A percentile compares a stretch with the other conserved stretches of the same genome.
phyloP scores from a whole-genome alignment of 2,329 filamentous ascomycete species.

The Claviceps humidiphila region DNA sequence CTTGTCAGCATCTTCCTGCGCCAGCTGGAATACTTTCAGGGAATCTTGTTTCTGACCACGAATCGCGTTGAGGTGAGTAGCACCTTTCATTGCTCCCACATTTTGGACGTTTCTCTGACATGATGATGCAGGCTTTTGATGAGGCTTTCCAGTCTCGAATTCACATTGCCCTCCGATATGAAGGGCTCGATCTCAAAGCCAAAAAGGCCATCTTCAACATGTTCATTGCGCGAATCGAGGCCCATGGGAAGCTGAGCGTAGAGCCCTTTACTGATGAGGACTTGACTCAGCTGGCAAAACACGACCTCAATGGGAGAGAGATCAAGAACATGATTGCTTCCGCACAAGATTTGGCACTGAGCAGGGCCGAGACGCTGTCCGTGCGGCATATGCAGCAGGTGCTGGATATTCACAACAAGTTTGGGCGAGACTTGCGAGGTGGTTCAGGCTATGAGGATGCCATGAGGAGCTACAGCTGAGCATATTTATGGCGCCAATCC shows the following conservation, averaged over 20 bases:
- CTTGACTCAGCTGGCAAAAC: slow-evolving; percentile 50
- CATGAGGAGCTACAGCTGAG: slow-evolving; percentile 63
- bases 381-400: slow-evolving; percentile 74
- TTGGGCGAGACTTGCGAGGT: slow-evolving; percentile 72
- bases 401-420: slow-evolving; percentile 70
- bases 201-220: slow-evolving; percentile 72
- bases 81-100: neutral
- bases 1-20: slow-evolving; percentile 80
- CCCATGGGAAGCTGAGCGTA: slow-evolving; percentile 47
- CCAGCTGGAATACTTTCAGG: slow-evolving; percentile 81
- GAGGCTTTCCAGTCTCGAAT: slow-evolving; percentile 83
- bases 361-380: slow-evolving; percentile 54
- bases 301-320: slow-evolving; percentile 50
- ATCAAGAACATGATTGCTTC: slow-evolving; percentile 84
- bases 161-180: slow-evolving; percentile 73
- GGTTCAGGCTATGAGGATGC: slow-evolving; percentile 70
- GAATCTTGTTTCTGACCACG: slow-evolving; percentile 79
- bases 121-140: slow-evolving; percentile 54
- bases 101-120: neutral
- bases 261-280: slow-evolving; percentile 54
- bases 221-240: slow-evolving; percentile 62
- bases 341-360: slow-evolving; percentile 69
- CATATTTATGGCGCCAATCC: neutral
- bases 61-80: slow-evolving; percentile 57
- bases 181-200: slow-evolving; percentile 57